Base-by-base conservation (phyloP, 129 eudicot species). In the Lonicera japonica region DNA sequence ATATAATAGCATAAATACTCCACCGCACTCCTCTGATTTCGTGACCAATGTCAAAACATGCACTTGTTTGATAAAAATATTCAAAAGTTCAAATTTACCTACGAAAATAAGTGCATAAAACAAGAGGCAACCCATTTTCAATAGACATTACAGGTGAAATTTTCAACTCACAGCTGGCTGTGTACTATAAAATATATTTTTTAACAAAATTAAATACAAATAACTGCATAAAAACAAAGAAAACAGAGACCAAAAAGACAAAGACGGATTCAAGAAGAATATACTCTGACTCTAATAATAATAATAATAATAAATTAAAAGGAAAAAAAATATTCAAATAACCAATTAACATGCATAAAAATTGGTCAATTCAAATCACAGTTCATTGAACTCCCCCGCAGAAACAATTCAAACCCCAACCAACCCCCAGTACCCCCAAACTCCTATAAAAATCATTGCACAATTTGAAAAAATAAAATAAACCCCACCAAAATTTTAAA, bases 381-480 rank as follows among this genome's bases (percentile, higher is more conserved):
- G 63, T 34, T 61, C 74, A 61, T 63, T 68, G 46, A 75, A 61
- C 51, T 70, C 56, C 9, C 10, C 50, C 66, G 65, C 50, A 54
- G 63, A 55, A 81, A 65, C 66, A 79, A 60, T 69, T 61, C 29
- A 41, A 75, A 54, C 39, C 63, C 65, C 71, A 66, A 29, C 36
- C n/a, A n/a, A n/a, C n/a, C n/a, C n/a, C 36, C 6, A 29, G 36
- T 29, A 29, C 64, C 52, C 67, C 65, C n/a, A n/a, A 66, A 50
- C 73, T 46, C 80, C 76, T 66, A 63, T 55, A 54, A 58, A 40
- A 74, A 74, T 56, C 61, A 54, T 52, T 25, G 9, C 61, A 56
- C 64, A 21, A 21, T 66, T 18, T 52, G 24, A n/a, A 51, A 36
- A 63, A 60, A 67, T 25, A 76, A 83, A 70, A 45, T 47, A 68